Evolutionary conservation across 139 green algal genomes (phyloP).

Genomic region (Chlamydomonas asymmetrica): DNA sequence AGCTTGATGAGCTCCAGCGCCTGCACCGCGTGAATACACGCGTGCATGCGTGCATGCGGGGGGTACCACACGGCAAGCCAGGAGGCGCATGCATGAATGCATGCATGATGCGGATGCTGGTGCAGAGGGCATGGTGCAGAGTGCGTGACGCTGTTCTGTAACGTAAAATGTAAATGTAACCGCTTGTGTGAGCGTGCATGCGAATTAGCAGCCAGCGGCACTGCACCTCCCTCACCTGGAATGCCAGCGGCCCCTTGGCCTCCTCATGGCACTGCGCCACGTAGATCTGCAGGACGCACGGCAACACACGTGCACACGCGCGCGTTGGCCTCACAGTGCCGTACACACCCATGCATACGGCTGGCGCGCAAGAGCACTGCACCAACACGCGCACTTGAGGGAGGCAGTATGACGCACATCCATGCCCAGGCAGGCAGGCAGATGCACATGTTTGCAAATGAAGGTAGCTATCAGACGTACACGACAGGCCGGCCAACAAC

Average conservation of each 20-base stretch:
- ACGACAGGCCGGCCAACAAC: too few species aligned
- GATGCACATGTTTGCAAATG: too few species aligned
- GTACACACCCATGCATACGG: too few species aligned
- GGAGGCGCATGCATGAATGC: not conserved
- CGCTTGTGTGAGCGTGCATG: not conserved
- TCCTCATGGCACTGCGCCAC: conserved; percentile 41
- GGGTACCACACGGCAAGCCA: not conserved
- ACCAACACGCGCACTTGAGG: too few species aligned
- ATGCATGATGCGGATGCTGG: not conserved
- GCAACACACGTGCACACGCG: not conserved
- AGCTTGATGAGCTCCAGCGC: conserved; percentile 69
- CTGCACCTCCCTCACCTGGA: conserved; percentile 3
- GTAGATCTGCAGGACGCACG: conserved; percentile 26
- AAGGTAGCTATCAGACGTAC: too few species aligned
- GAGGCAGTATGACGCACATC: too few species aligned
- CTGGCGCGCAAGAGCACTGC: too few species aligned
- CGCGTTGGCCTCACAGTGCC: not conserved
- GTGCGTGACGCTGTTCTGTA: not conserved
- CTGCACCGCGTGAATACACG: too few species aligned
- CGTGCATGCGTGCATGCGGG: too few species aligned
- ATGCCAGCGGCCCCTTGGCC: conserved; percentile 16
- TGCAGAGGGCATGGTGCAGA: not conserved
- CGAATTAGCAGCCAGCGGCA: not conserved
- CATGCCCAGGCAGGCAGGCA: too few species aligned
- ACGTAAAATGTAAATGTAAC: not conserved